Conservation (phyloP, 345 rosid genomes). For the Aethionema arabicum region DNA sequence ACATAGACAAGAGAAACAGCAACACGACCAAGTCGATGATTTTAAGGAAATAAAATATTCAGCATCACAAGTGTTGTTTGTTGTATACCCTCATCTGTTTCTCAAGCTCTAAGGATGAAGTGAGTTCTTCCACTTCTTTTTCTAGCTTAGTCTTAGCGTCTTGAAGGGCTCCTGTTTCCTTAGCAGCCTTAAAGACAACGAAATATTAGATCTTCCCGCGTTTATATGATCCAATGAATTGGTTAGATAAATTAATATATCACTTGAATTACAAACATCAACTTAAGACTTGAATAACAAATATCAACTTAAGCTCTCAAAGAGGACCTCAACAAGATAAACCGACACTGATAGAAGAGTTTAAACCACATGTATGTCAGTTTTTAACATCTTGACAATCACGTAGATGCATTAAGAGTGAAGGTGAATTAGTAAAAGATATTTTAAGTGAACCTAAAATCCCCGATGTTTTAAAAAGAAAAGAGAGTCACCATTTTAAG, state of each 20-base stretch:
- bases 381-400: conserved; percentile 16
- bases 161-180: conserved; percentile 44
- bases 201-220: conserved; percentile 7
- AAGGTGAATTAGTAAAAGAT: conserved; percentile 8
- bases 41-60: conserved; percentile 4
- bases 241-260: neutral
- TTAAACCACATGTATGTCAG: neutral
- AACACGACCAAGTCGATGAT: conserved; percentile 7
- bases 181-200: conserved; percentile 36
- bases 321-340: conserved; percentile 1
- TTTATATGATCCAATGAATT: conserved; percentile 6
- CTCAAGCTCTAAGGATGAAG: conserved; percentile 45
- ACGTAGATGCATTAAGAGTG: conserved; percentile 1
- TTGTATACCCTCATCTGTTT: conserved; percentile 36
- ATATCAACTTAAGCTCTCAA: conserved; percentile 13
- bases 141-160: conserved; percentile 40
- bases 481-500: conserved; percentile 70
- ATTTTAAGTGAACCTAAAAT: conserved; percentile 4
- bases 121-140: conserved; percentile 36
- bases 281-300: neutral
- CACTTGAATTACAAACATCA: conserved; percentile 2
- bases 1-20: conserved; percentile 15
- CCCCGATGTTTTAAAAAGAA: conserved; percentile 15
- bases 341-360: neutral
- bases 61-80: neutral